These are phyloP conservation scores for Mycena sp. DNA, from an alignment of 1,284 basidiomycete genomes.

Conservation along the genomic window DNA sequence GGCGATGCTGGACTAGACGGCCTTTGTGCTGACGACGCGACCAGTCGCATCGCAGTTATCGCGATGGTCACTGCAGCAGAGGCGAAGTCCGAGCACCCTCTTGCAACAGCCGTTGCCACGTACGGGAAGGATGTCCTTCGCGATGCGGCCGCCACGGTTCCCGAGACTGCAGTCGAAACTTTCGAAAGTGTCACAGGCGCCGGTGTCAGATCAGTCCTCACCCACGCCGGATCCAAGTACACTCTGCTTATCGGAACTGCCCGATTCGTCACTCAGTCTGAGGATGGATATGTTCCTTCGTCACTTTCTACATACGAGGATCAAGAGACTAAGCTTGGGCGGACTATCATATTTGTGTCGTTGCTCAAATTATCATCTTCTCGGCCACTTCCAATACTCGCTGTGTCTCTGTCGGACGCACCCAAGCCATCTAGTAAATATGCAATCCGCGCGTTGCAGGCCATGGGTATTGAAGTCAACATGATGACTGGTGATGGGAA, in stretches of 20 bases:
- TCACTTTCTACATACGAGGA: slow-evolving; percentile 70
- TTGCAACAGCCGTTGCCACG: slow-evolving; percentile 90
- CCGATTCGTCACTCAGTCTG: slow-evolving; percentile 69
- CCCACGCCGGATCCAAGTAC: slow-evolving; percentile 56
- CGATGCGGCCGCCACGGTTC: slow-evolving; percentile 44
- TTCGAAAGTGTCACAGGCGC: slow-evolving; percentile 93
- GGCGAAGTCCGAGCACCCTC: slow-evolving; percentile 93
- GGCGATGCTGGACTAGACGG: slow-evolving; percentile 55
- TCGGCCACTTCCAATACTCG: slow-evolving; percentile 63
- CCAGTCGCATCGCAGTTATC: slow-evolving; percentile 70
- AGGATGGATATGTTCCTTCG: slow-evolving; percentile 62
- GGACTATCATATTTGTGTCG: slow-evolving; percentile 88
- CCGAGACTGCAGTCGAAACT: slow-evolving; percentile 57
- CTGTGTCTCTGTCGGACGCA: slow-evolving; percentile 84
- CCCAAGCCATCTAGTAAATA: slow-evolving; percentile 86
- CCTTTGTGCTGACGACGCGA: slow-evolving; percentile 68
- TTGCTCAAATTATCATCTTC: slow-evolving; percentile 53
- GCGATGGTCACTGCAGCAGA: slow-evolving; percentile 90
- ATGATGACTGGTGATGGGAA: slow-evolving; percentile 93
- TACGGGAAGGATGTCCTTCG: slow-evolving; percentile 80
- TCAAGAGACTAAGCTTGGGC: slow-evolving; percentile 75
- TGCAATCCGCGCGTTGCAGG: slow-evolving; percentile 81
- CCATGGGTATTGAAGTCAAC: slow-evolving; percentile 90
- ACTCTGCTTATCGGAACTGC: slow-evolving; percentile 81
- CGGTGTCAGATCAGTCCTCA: slow-evolving; percentile 81